Conservation (phyloP, 176 grass and related monocot species). For the Thalia dealbata region DNA sequence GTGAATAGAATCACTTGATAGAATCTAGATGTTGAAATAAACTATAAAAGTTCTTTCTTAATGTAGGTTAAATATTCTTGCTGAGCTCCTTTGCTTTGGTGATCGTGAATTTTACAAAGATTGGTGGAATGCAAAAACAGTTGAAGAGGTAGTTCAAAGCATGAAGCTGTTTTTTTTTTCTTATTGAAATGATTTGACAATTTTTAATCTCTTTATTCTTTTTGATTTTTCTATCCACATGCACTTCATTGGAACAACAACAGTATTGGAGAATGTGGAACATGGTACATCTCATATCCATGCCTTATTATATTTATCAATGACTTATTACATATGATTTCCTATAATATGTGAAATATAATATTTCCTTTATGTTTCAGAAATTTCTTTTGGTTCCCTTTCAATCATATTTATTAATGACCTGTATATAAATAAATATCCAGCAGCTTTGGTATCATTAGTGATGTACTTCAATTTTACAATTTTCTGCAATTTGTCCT, state of each 20-base stretch:
- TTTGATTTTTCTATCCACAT: slow-evolving; percentile 23
- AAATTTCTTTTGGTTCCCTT: no score
- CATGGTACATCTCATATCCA: slow-evolving; percentile 56
- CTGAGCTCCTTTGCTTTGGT: slow-evolving; percentile 77
- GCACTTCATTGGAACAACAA: slow-evolving; percentile 17
- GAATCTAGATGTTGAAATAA: neutral
- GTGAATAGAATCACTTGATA: no score
- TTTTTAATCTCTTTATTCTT: slow-evolving; percentile 10
- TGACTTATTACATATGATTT: no score
- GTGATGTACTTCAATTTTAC: no score
- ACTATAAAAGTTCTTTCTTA: neutral
- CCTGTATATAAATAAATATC: no score
- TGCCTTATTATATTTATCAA: no score
- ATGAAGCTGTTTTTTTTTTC: neutral
- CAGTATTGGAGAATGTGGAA: slow-evolving; percentile 99
- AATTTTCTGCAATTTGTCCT: no score
- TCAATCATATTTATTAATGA: no score
- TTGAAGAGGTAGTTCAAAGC: slow-evolving; percentile 68
- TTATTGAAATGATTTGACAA: slow-evolving; percentile 11
- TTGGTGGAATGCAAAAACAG: slow-evolving; percentile 98
- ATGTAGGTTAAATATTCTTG: slow-evolving; percentile 86
- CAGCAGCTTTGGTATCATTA: no score
- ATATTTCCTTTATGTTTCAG: no score
- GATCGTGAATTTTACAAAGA: slow-evolving; percentile 99
- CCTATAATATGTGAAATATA: no score